Conservation (phyloP, 345 rosid species). For the Excoecaria cochinchinensis region DNA sequence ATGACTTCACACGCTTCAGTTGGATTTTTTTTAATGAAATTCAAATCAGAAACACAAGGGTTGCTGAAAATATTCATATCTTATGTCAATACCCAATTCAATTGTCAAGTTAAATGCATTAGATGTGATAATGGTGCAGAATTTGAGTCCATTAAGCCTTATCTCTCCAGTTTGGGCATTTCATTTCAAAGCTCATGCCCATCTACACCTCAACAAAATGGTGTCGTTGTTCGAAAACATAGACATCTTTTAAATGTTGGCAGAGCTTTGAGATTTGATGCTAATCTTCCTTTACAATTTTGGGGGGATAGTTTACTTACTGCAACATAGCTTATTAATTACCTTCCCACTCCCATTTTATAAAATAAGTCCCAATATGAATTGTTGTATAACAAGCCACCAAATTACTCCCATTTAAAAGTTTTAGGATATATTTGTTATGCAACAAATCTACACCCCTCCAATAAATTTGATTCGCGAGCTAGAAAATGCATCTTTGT, state of each 20-base stretch:
- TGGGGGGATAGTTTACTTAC: neutral
- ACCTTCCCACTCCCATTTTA: neutral
- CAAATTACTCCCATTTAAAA: neutral
- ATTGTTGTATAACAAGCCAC: neutral
- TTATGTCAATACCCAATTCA: neutral
- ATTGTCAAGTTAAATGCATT: slow-evolving; percentile 6
- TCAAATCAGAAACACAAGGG: no score
- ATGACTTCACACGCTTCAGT: no score
- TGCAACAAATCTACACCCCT: no score
- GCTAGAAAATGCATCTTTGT: no score
- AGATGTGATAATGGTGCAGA: slow-evolving; percentile 1
- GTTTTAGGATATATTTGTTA: no score
- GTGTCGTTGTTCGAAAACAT: neutral
- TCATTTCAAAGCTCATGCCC: neutral
- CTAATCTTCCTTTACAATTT: slow-evolving; percentile 2
- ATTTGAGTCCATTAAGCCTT: neutral
- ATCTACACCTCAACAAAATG: slow-evolving; percentile 2
- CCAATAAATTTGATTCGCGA: no score
- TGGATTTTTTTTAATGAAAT: no score
- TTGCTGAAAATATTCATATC: no score
- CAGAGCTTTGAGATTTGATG: neutral
- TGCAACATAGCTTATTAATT: neutral
- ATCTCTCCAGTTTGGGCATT: neutral
- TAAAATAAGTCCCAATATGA: no score
- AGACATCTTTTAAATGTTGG: neutral